phyloP scores from a whole-genome alignment of 257 asterid species.

The Salvia miltiorrhiza region DNA sequence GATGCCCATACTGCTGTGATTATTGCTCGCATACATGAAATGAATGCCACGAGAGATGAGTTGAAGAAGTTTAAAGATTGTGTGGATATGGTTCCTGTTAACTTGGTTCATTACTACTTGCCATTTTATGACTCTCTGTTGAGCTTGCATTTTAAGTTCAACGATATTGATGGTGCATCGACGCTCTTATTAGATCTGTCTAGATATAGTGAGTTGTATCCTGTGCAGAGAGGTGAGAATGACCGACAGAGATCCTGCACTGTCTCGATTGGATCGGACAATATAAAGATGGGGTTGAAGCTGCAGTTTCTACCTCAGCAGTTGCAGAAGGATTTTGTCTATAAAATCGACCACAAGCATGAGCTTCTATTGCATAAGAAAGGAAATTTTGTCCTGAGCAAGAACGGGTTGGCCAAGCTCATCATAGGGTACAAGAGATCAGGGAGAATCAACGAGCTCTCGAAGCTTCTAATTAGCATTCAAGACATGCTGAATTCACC shows the following conservation, averaged over 20 bases:
- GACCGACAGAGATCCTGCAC: conserved; percentile 32
- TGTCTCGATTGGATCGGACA: conserved; percentile 64
- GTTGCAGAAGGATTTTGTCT: conserved; percentile 48
- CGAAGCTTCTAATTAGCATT: conserved; percentile 52
- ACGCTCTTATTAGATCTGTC: conserved; percentile 51
- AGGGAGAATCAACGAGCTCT: conserved; percentile 57
- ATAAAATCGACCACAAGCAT: conserved; percentile 36
- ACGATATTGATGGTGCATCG: conserved; percentile 73
- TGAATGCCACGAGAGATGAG: conserved; percentile 67
- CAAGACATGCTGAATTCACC: conserved; percentile 32
- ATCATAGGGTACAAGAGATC: conserved; percentile 44
- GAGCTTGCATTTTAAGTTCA: conserved; percentile 67
- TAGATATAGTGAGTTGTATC: conserved; percentile 15
- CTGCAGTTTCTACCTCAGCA: conserved; percentile 51
- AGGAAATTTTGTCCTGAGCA: conserved; percentile 56
- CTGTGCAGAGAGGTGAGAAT: conserved; percentile 12
- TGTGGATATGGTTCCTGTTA: conserved; percentile 43
- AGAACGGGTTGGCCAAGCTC: conserved; percentile 65
- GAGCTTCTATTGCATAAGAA: conserved; percentile 42
- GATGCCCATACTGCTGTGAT: conserved; percentile 68
- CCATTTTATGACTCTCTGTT: conserved; percentile 67
- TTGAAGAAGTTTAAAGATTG: conserved; percentile 55
- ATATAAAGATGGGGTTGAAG: conserved; percentile 56
- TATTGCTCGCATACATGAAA: conserved; percentile 67
- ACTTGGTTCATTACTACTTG: conserved; percentile 41